Conservation (phyloP, 1,139 yeast genomes). For the Insectozyma bohioensis region DNA sequence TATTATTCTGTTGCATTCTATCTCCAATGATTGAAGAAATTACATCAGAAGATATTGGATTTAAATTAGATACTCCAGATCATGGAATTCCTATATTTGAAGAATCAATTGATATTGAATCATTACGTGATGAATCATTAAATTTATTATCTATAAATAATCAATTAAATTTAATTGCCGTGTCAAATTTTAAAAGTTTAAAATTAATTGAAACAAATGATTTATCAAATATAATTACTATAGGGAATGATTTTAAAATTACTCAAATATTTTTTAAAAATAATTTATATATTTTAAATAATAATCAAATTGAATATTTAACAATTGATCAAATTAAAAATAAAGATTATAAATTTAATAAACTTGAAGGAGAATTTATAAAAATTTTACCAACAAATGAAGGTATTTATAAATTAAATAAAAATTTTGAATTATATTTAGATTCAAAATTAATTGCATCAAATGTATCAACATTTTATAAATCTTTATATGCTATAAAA, state of each 20-base stretch:
- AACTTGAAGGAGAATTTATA: conserved; percentile 2
- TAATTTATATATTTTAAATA: conserved; percentile 23
- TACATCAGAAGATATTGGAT: conserved; percentile 41
- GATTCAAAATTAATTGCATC: conserved; percentile 9
- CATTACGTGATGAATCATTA: conserved; percentile 18
- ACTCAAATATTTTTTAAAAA: conserved; percentile 31
- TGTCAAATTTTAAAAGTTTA: conserved; percentile 28
- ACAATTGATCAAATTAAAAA: conserved; percentile 7
- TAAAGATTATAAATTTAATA: conserved; percentile 8
- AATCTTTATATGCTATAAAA: not conserved
- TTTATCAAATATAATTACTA: conserved; percentile 5
- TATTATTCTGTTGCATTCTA: not conserved
- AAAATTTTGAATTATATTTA: conserved; percentile 7
- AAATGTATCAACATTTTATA: conserved; percentile 12
- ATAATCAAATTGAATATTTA: conserved; percentile 7
- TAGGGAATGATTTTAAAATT: conserved; percentile 13
- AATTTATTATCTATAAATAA: conserved; percentile 32
- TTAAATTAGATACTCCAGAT: conserved; percentile 26
- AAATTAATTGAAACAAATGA: conserved; percentile 13
- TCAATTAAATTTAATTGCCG: conserved; percentile 25
- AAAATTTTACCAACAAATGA: conserved; percentile 9
- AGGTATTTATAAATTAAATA: conserved; percentile 8
- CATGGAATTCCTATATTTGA: conserved; percentile 29
- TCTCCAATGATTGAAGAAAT: conserved; percentile 23
- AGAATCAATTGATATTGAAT: conserved; percentile 23